Evolutionary conservation across 1,139 yeast species (phyloP).

Genomic region (Kodamaea plutei): DNA sequence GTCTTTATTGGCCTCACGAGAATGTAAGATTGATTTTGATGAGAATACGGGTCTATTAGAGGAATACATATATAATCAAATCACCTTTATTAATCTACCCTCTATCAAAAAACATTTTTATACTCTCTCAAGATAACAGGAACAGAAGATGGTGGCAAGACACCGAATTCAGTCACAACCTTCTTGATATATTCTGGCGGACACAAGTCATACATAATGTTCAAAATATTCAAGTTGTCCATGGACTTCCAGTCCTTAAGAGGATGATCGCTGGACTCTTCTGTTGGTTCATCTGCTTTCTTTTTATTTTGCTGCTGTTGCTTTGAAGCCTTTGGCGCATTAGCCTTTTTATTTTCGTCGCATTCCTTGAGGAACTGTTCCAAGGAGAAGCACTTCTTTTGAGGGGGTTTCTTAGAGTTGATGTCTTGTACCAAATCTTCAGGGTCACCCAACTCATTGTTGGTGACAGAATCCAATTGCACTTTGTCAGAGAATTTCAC

Average conservation of each 20-base stretch:
- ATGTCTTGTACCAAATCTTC: slow-evolving; percentile 60
- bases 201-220: slow-evolving; percentile 88
- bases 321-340: slow-evolving; percentile 14
- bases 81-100: too few species aligned
- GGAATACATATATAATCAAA: too few species aligned
- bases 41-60: too few species aligned
- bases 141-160: slow-evolving; percentile 94
- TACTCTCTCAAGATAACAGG: slow-evolving; percentile 95
- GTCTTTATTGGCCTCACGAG: too few species aligned
- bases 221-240: slow-evolving; percentile 66
- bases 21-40: too few species aligned
- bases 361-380: slow-evolving; percentile 57
- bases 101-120: slow-evolving; percentile 44
- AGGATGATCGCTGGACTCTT: slow-evolving; percentile 30
- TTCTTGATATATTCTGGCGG: slow-evolving; percentile 93
- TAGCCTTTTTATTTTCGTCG: too few species aligned
- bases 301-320: slow-evolving; percentile 20
- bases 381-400: slow-evolving; percentile 60
- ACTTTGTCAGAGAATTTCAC: slow-evolving; percentile 94
- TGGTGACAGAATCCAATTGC: slow-evolving; percentile 90
- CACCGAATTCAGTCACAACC: slow-evolving; percentile 93
- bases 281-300: slow-evolving; percentile 16
- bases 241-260: slow-evolving; percentile 63
- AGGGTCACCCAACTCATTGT: slow-evolving; percentile 86
- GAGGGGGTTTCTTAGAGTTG: slow-evolving; percentile 49